Evolutionary conservation across 1,139 yeast species (phyloP).

Genomic region (Diutina neorugosa): DNA sequence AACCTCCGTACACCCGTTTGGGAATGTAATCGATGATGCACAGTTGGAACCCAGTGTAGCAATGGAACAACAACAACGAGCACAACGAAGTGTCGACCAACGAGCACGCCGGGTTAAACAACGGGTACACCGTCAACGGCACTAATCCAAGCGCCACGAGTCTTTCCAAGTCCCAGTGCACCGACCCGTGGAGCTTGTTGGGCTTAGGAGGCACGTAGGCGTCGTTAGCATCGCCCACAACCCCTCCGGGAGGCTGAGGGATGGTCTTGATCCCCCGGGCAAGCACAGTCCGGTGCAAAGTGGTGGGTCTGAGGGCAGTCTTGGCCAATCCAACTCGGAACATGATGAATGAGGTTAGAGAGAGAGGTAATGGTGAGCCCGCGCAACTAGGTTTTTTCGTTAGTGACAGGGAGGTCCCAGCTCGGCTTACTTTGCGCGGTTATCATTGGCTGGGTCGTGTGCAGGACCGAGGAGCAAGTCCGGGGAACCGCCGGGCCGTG

Average conservation of each 20-base stretch:
- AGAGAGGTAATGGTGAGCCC: background rate
- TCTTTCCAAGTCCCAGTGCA: conserved; percentile 84
- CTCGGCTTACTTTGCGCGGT: background rate
- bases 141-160: conserved; percentile 51
- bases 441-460: background rate
- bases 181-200: conserved; percentile 61
- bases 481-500: background rate
- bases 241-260: conserved; percentile 59
- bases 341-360: background rate
- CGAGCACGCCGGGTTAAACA: conserved; percentile 31
- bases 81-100: conserved; percentile 49
- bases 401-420: background rate
- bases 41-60: conserved; percentile 61
- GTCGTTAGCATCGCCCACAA: conserved; percentile 67
- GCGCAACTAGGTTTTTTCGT: background rate
- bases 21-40: conserved; percentile 78
- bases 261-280: conserved; percentile 27
- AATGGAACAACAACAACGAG: conserved; percentile 46
- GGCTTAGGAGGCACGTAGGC: conserved; percentile 56
- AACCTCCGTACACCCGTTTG: conserved; percentile 49
- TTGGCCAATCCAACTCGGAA: conserved; percentile 4
- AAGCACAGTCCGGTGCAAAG: conserved; percentile 9
- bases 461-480: background rate
- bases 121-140: conserved; percentile 45
- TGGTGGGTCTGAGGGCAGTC: conserved; percentile 6